Percentiles rank a stretch among this genome's conserved stretches.
phyloP scores from a whole-genome alignment of 208 protist genomes.

The Wallacemonas sp. region DNA sequence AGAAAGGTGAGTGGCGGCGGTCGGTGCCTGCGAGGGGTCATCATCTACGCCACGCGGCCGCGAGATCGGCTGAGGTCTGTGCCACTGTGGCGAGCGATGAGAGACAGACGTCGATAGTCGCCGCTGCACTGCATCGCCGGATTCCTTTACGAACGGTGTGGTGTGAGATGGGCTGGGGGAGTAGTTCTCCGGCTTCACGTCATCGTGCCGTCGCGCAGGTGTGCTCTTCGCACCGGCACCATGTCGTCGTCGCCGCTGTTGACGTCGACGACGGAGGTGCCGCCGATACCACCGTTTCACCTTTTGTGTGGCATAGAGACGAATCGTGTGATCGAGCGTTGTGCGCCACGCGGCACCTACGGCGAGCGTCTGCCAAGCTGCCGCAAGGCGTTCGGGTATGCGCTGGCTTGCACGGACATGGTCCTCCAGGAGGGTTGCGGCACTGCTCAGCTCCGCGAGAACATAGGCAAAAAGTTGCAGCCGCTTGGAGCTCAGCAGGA shows the following conservation, averaged over 20 bases:
- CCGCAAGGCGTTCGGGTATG: conserved; percentile 45
- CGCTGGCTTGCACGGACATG: conserved; percentile 58
- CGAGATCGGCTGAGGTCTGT: no score
- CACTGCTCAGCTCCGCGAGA: conserved; percentile 72
- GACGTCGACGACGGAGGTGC: neutral
- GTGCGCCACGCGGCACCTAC: conserved; percentile 34
- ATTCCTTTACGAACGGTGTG: no score
- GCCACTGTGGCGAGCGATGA: no score
- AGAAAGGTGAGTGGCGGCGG: no score
- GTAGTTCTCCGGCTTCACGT: no score
- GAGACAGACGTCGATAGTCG: no score
- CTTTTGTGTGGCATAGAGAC: neutral
- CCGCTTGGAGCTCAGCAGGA: conserved; percentile 35
- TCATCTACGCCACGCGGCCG: no score
- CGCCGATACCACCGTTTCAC: neutral
- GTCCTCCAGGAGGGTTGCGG: conserved; percentile 60
- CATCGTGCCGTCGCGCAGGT: no score
- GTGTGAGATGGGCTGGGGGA: no score
- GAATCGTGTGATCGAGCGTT: conserved; percentile 25
- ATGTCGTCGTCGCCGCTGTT: neutral
- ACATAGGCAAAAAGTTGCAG: conserved; percentile 64
- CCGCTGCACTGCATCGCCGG: no score
- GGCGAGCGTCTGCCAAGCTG: conserved; percentile 69
- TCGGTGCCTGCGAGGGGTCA: no score
- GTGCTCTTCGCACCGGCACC: conserved; percentile 1